A percentile compares a stretch with the other conserved stretches of the same genome.
Evolutionary conservation across 768 basidiomycete genomes (phyloP).

Genomic region (Rhodotorula kratochvilovae): DNA sequence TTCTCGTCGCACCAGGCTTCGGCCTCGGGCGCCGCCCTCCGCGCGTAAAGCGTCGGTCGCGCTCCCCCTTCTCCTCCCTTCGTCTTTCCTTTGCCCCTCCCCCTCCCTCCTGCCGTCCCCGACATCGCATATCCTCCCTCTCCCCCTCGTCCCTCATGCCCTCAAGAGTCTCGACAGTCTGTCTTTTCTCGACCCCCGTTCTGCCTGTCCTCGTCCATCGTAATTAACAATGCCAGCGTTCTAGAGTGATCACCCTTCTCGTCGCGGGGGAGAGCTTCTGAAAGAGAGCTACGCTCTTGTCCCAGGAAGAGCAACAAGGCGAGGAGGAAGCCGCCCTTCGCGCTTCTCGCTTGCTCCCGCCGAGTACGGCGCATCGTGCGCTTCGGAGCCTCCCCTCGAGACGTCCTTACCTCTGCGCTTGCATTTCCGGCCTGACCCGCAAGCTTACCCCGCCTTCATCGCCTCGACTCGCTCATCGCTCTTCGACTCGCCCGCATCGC

Average conservation of each 20-base stretch:
- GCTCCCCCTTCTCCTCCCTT: not conserved
- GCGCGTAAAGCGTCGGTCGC: conserved; percentile 5
- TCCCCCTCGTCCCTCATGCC: not conserved
- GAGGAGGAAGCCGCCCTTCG: too few relatives aligned
- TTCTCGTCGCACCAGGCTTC: conserved; percentile 83
- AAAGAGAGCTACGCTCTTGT: too few relatives aligned
- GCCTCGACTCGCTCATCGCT: not conserved
- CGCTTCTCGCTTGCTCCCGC: too few relatives aligned
- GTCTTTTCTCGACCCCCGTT: not conserved
- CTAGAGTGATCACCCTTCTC: not conserved
- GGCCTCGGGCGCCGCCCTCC: conserved; percentile 65
- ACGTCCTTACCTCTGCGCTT: too few relatives aligned
- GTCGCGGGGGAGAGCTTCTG: too few relatives aligned
- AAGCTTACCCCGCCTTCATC: not conserved
- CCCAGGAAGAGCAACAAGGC: too few relatives aligned
- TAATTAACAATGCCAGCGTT: not conserved
- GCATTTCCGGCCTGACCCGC: too few relatives aligned
- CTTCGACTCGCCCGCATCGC: too few relatives aligned
- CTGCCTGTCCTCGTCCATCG: not conserved
- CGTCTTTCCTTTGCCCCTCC: conserved; percentile 2
- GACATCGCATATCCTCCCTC: not conserved
- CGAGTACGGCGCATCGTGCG: too few relatives aligned
- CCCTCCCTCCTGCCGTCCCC: not conserved
- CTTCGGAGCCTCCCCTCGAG: too few relatives aligned
- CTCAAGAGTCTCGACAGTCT: not conserved